Base-by-base conservation (phyloP, 257 asterid species). In the Gynochthodes officinalis region DNA sequence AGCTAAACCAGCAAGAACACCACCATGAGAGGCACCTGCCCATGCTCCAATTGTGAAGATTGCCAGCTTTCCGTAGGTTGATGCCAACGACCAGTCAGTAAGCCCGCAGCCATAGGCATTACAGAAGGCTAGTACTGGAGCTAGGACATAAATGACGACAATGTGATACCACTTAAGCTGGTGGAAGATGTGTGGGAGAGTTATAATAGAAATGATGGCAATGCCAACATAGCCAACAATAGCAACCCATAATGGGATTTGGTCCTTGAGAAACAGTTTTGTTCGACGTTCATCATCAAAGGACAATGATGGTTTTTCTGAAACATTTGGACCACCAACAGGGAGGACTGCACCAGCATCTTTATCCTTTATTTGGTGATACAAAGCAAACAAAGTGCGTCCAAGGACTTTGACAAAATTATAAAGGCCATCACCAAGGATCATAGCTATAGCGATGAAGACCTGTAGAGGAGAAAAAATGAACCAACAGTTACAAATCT, bases 371-470 rank as follows among this genome's bases (percentile, higher is more conserved):
- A 86, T 8, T 76, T 93, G 97, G 75, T 71, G 71, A 83, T 86
- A 88, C 73, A 93, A 58, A n/a, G 96, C 96, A 54, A 66, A 72
- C 44, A 83, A 2, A 5, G 98, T 93, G 57, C 80, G 92, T 33
- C 96, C 83, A 40, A 93, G 88, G 73, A 89, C 96, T 78, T 89
- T 93, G 66, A 82, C 12, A 79, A 93, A 91, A 84, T 88, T 93
- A 83, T 89, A 93, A 73, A 91, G 93, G 68, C 98, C 98, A 69
- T 92, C 98, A 21, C 98, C 98, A 28, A 92, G 98, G 75, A 91
- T 93, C 96, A 93, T 89, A 72, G 97, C 96, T 73, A 93, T 90
- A 44, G 89, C 95, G 63, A 92, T 84, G 86, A 92, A 92, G 79
- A 92, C 87, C 98, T 92, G 72, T 59, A 73, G 43, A 39, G 14